A percentile compares a stretch with the other conserved stretches of the same genome.
Evolutionary conservation across 192 early-diverging fungal species (phyloP).

Genomic region (Backusella westeae): DNA sequence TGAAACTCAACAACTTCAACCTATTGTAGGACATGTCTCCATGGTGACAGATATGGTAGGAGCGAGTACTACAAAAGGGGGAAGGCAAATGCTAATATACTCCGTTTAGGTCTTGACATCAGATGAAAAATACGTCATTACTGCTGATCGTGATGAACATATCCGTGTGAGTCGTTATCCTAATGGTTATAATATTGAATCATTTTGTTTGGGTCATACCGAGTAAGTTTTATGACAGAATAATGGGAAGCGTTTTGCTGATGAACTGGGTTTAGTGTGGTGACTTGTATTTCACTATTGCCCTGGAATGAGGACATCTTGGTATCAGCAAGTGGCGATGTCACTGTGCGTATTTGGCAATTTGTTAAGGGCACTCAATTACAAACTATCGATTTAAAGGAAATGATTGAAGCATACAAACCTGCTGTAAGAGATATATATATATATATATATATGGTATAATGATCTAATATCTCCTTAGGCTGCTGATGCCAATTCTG

Average conservation of each 20-base stretch:
- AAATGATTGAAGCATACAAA: conserved; percentile 20
- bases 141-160: conserved; percentile 97
- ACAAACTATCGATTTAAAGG: conserved; percentile 63
- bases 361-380: conserved; percentile 57
- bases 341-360: conserved; percentile 76
- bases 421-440: conserved; percentile 11
- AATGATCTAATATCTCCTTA: not conserved
- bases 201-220: conserved; percentile 89
- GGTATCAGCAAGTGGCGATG: conserved; percentile 86
- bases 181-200: conserved; percentile 84
- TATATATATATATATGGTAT: too few relatives aligned
- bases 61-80: not conserved
- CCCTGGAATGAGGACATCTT: conserved; percentile 54
- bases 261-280: conserved; percentile 50
- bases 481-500: conserved; percentile 24
- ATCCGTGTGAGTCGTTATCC: conserved; percentile 93
- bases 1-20: conserved; percentile 38
- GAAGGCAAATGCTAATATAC: not conserved
- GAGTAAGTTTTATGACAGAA: conserved; percentile 47
- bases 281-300: conserved; percentile 64
- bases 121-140: conserved; percentile 72
- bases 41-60: conserved; percentile 86
- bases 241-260: not conserved
- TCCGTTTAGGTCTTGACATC: conserved; percentile 51
- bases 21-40: conserved; percentile 89